phyloP scores from a whole-genome alignment of 108 stramenopile genomes.

The Hondaea fermentalgiana region DNA sequence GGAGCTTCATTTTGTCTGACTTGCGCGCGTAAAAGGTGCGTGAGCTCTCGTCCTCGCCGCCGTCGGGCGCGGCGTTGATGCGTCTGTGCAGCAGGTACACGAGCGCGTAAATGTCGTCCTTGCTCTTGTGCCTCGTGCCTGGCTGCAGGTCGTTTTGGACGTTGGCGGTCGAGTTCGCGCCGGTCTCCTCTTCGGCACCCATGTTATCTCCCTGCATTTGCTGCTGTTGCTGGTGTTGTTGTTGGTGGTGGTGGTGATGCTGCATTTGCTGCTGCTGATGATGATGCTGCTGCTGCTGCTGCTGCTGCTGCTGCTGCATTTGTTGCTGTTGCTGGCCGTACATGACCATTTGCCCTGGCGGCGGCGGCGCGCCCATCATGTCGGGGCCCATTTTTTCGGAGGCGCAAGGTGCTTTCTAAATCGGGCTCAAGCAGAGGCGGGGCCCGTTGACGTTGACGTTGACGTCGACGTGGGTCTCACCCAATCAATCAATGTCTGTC shows the following conservation, averaged over 20 bases:
- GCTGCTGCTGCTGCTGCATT: too few relatives aligned
- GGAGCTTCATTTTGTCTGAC: constrained; percentile 17
- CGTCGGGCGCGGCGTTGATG: not conserved
- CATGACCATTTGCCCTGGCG: not conserved
- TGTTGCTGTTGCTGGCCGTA: not conserved
- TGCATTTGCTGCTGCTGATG: too few relatives aligned
- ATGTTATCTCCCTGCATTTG: not conserved
- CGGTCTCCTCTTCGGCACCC: not conserved
- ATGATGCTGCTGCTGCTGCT: too few relatives aligned
- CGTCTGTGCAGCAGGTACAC: not conserved
- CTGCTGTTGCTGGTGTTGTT: not conserved
- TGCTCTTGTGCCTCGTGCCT: not conserved
- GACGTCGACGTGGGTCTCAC: too few relatives aligned
- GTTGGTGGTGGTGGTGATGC: not conserved
- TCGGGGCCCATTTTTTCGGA: not conserved
- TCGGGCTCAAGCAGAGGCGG: too few relatives aligned
- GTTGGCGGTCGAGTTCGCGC: not conserved
- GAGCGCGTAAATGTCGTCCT: not conserved
- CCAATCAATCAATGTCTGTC: too few relatives aligned
- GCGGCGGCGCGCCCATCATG: not conserved
- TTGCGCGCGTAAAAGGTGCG: not conserved
- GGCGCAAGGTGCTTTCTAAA: not conserved
- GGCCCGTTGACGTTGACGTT: too few relatives aligned
- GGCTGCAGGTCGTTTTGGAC: not conserved
- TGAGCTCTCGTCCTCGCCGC: not conserved